phyloP scores from a whole-genome alignment of 148 eudicot genomes.

The Chenopodium berlandieri region DNA sequence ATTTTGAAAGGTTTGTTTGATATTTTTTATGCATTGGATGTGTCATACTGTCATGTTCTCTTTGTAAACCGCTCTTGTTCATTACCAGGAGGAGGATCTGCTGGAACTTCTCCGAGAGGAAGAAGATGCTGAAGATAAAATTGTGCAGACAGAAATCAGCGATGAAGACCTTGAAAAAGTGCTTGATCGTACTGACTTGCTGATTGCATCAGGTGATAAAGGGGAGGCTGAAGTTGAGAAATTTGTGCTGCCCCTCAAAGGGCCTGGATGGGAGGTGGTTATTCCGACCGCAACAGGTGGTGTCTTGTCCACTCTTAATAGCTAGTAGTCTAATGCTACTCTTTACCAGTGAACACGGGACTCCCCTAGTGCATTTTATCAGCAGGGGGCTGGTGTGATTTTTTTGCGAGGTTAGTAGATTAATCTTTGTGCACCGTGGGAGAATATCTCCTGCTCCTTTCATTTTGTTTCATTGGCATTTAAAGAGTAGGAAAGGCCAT shows the following conservation, averaged over 20 bases:
- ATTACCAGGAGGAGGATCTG: conserved; percentile 79
- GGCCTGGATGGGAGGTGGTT: conserved; percentile 99
- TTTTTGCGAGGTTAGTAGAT: background rate
- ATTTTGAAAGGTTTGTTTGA: background rate
- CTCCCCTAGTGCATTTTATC: background rate
- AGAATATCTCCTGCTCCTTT: conserved; percentile 22
- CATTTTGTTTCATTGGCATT: conserved; percentile 30
- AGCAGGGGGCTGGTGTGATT: background rate
- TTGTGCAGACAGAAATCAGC: conserved; percentile 80
- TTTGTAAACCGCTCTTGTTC: background rate
- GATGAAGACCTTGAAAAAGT: conserved; percentile 78
- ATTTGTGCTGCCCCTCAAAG: conserved; percentile 60
- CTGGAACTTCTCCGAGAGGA: conserved; percentile 72
- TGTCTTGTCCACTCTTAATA: conserved; percentile 76
- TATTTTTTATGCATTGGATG: background rate
- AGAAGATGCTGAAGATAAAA: conserved; percentile 74
- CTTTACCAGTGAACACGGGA: conserved; percentile 8
- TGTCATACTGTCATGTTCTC: background rate
- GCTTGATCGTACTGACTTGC: conserved; percentile 74
- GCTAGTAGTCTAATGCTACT: conserved; percentile 27
- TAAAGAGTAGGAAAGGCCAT: conserved; percentile 11
- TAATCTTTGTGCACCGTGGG: background rate
- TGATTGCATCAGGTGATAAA: conserved; percentile 26
- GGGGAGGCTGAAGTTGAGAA: conserved; percentile 27
- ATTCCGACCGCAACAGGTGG: conserved; percentile 74